Base-by-base conservation (phyloP, 2,329 filamentous ascomycete genomes). In the Trichoderma sp. region DNA sequence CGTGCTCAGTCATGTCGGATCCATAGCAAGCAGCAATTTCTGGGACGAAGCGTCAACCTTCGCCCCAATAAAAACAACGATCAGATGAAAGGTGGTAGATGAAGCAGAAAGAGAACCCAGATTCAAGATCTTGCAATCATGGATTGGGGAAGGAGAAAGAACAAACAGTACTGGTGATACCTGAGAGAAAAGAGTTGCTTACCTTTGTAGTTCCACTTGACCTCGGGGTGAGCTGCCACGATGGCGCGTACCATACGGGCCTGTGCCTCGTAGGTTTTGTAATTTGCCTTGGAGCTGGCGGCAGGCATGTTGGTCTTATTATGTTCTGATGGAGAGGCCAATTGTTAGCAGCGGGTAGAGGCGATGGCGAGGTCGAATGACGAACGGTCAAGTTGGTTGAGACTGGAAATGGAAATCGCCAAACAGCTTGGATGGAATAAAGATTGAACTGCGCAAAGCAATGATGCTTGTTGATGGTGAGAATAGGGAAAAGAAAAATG, bases 151-250 rank as follows among this genome's bases (percentile, higher is more conserved):
- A 32, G 7, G 63, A 20, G 58, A 71, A 73, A 70, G 34, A 57
- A 70, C 30, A 5, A 43, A 23, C 11, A 30, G 34, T 4, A 32
- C 8, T 8, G 28, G 28, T 32, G 23, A 50, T 59, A 6, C 6
- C 12, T 6, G n/a, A 30, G 28, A 26, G 4, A 30, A 34, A 15
- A 53, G 4, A 66, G 70, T 53, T 26, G 76, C 87, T 82, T 85
- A 91, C 89, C 88, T 76, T 86, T 87, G 78, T 87, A 90, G 77
- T 91, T 88, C 68, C 90, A 85, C 73, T 86, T 88, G 0, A 87
- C 76, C 0, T 82, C 81, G 0, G 85, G 85, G 68, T 88, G 84
- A 3, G 88, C 87, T 0, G 88, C 89, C 0, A 91, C 81, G 28
- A 91, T 85, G 6, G 89, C 89, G 1, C 88, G 86, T 3, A 91